Evolutionary conservation across 306 rosid genomes (phyloP), one percentile per base, ranked within the genome.

Genomic region (Carpinus viminea): DNA sequence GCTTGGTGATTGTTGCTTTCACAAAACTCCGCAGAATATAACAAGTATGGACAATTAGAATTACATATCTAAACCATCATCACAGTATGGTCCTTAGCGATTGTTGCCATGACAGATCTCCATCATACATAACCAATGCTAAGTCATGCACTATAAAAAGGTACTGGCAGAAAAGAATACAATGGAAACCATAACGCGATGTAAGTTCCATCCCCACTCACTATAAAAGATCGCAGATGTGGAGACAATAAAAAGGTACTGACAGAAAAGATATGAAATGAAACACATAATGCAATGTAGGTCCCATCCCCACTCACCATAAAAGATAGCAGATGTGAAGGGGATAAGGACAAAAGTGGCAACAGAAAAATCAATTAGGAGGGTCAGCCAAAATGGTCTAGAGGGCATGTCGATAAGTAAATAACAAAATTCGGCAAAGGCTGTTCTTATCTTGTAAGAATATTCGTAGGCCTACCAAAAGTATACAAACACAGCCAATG

Each of bases 1-100:
- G 20, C 70, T 64, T 17, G 10, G 70, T 64, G 21, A 34, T 64
- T 64, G 46, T 64, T 64, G 70, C 70, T 64, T 6, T 36, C 70
- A 28, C 70, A 64, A 64, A 64, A 15, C 21, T 31, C 47, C 70
- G 7, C 0, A 11, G 47, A 26, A 64, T 36, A 34, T 60, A 26
- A 61, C 41, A 47, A 64, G n/a, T 64, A 64, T 18, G 18, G 45
- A 31, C 46, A 64, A 61, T 26, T 6, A 36, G 47, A 34, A 34
- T 64, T 64, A 64, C 47, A 64, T 64, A 31, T 64, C 46, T 13
- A 64, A 64, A 31, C 47, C 21, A 64, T 28, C 8, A 2, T 34
- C 47, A 34, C 31, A 3, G 41, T 64, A 64, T 15, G 46, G 6
- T 34, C 46, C 21, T 64, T 34, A 7, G 70, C 3, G 45, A 64